Evolutionary conservation across 306 rosid genomes (phyloP), one percentile per base, ranked within the genome.

Genomic region (Oxytropis ochrocephala): DNA sequence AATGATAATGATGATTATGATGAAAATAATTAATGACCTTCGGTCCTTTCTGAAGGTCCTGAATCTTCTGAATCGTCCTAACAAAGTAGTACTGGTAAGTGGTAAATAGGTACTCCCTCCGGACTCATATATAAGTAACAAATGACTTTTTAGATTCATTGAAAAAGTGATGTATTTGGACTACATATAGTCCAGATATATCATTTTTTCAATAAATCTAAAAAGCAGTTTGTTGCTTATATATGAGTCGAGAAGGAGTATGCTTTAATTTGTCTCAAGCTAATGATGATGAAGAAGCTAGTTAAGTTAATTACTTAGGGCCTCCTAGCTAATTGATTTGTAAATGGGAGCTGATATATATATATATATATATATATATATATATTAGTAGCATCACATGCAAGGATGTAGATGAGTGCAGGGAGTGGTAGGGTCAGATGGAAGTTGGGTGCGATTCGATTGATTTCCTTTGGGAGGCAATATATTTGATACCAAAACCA

Each of bases 401-500:
- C 39, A 35, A n/a, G 69, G 39, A 30, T 19, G 41, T 50, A 30
- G 57, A 75, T 54, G 67, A 35, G 18, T 49, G 50, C 1, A 19
- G 58, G 17, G 30, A 64, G 64, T 72, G 82, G 77, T 54, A 11
- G 81, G 77, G 73, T 77, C 50, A 19, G 19, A 21, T 44, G 39
- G 50, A 62, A 70, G 64, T 64, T 64, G 78, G 69, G 64, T 55
- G 24, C 16, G 64, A 78, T 56, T 64, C 51, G 36, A 78, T n/a
- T n/a, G n/a, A n/a, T 64, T 27, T 14, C 35, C 8, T 4, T 63
- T n/a, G 44, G 50, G 59, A 70, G 61, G 67, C 58, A 53, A 16
- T 75, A 56, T 51, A 47, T 51, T 69, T 41, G 56, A 62, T 33
- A n/a, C n/a, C n/a, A n/a, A n/a, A n/a, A 57, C 52, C 64, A 67